These are phyloP conservation scores for Solanum ossicruentum DNA, from an alignment of 257 asterid species.

Conservation along the genomic window DNA sequence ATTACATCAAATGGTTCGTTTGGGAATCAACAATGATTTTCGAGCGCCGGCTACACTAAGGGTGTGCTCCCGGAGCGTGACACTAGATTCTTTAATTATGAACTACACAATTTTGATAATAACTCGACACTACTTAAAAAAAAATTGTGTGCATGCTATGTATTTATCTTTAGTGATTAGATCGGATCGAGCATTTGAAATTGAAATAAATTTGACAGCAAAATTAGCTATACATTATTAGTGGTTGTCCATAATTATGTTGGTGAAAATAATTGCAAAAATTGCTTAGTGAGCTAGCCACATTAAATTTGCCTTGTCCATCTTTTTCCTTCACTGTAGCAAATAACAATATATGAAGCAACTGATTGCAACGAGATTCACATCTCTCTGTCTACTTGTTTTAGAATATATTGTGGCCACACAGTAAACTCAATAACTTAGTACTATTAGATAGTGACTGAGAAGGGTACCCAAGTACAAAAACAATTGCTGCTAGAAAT, in stretches of 20 bases:
- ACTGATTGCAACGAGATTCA: background rate
- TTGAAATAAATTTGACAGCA: background rate
- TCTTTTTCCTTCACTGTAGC: background rate
- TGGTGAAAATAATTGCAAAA: background rate
- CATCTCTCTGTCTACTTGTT: background rate
- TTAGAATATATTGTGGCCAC: background rate
- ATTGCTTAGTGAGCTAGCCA: background rate
- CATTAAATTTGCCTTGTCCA: background rate
- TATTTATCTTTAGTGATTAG: background rate
- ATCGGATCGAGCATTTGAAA: background rate
- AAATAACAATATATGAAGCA: background rate
- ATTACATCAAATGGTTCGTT: too few relatives aligned
- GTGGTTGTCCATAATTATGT: background rate
- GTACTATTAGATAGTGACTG: background rate
- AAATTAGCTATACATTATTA: background rate
- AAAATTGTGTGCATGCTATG: background rate
- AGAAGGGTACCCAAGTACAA: background rate
- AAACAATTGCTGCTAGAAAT: background rate
- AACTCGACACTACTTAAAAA: background rate
- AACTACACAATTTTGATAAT: background rate
- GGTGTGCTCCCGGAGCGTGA: too few relatives aligned
- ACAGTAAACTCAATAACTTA: background rate
- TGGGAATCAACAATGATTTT: too few relatives aligned
- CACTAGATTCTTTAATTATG: too few relatives aligned
- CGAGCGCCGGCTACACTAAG: too few relatives aligned